Evolutionary conservation across 106 monocot species (phyloP), one percentile per base, ranked within the genome.

Genomic region (Dendrobium chrysotoxum): DNA sequence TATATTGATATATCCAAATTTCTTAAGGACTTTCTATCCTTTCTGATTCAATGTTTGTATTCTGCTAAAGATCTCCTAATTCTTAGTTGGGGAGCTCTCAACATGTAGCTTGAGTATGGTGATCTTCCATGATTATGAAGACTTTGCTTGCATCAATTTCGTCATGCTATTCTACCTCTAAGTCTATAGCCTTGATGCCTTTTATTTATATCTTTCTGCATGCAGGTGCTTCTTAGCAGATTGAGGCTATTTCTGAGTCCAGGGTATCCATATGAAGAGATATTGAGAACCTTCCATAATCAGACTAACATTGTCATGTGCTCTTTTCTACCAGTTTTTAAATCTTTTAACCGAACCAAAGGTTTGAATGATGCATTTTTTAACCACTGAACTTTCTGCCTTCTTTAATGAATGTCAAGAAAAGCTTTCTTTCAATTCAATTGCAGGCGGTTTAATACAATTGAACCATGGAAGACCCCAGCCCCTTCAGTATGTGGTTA

Each of bases 261-360:
- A 0, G 95, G 95, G 18, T 95, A 95, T 45, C 95, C 95, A 13
- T 92, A 95, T 72, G 95, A 95, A 85, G 95, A 95, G 81, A 95
- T 95, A 25, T 76, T 95, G 80, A 87, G 84, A 73, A 90, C 92
- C 75, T 95, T 88, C 75, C 92, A 95, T 80, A 95, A 92, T 70
- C 95, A 95, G 78, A 95, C 90, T 1, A 81, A 79, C 76, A 89
- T 92, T 57, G 67, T 95, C 54, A 95, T 95, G 95, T 95, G 95
- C 72, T 95, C 95, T 3, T 95, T 92, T 75, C 77, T 95, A 26
- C 95, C 95, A 13, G 76, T 93, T 28, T 95, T 91, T 71, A 91
- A 72, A 9, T 80, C 88, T 25, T 95, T 95, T 79, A 95, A 91
- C 79, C 39, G 95, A 50, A 93, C 93, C 4, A 89, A 83, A 95